Evolutionary conservation across 108 stramenopile genomes (phyloP).

Genomic region (Skeletonema potamos): DNA sequence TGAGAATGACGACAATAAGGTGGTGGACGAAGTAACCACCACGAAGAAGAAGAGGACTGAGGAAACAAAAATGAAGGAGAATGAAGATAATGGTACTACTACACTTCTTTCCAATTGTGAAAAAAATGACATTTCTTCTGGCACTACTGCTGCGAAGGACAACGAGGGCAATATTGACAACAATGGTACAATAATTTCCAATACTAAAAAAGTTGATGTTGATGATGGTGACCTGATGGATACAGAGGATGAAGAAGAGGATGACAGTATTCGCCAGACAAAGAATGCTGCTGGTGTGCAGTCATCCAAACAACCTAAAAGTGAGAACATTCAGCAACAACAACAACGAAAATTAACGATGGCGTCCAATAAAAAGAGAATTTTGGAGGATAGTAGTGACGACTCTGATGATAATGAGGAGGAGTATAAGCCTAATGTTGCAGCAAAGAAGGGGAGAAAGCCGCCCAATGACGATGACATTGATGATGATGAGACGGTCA

Average conservation of each 20-base stretch:
- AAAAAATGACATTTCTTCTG: conserved; percentile 2
- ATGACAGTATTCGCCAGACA: no score
- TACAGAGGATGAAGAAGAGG: conserved; percentile 34
- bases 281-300: not conserved
- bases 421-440: conserved; percentile 17
- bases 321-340: not conserved
- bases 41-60: not conserved
- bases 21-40: no score
- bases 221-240: conserved; percentile 12
- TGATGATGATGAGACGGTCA: conserved; percentile 19
- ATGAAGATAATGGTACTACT: conserved; percentile 30
- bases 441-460: conserved; percentile 3
- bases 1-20: not conserved
- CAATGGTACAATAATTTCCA: no score
- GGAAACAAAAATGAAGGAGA: conserved; percentile 15
- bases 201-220: not conserved
- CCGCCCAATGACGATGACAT: conserved; percentile 16
- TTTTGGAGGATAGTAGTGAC: conserved; percentile 2
- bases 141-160: not conserved
- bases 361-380: conserved; percentile 20
- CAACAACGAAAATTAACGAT: no score
- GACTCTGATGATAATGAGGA: conserved; percentile 22
- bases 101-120: not conserved
- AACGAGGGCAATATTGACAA: not conserved
- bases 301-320: not conserved